Percentiles rank a stretch among this genome's conserved stretches.
These are phyloP conservation scores for Dovyalis caffra DNA, from an alignment of 345 rosid species.

Conservation along the genomic window DNA sequence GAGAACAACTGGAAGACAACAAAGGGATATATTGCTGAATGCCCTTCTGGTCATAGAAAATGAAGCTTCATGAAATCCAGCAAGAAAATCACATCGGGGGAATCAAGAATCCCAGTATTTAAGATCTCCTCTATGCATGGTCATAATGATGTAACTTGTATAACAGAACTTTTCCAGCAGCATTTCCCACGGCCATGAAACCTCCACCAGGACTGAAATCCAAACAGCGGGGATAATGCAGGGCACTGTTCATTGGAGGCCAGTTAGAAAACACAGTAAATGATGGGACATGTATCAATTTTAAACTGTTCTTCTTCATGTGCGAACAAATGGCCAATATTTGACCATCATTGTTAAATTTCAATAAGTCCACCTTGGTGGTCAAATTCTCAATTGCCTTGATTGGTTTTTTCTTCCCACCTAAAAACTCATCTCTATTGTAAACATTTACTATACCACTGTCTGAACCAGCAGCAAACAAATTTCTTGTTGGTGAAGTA, in stretches of 20 bases:
- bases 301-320: slow-evolving; percentile 70
- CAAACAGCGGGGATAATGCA: slow-evolving; percentile 74
- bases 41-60: background rate
- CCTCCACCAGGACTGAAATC: slow-evolving; percentile 96
- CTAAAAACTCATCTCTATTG: slow-evolving; percentile 72
- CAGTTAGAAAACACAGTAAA: slow-evolving; percentile 75
- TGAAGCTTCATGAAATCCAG: background rate
- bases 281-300: slow-evolving; percentile 70
- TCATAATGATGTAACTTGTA: slow-evolving; percentile 84
- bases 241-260: slow-evolving; percentile 55
- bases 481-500: slow-evolving; percentile 51
- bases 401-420: slow-evolving; percentile 78
- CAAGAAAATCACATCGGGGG: background rate
- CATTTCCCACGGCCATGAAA: slow-evolving; percentile 87
- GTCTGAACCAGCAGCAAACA: slow-evolving; percentile 85
- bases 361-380: slow-evolving; percentile 70
- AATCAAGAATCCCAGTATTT: background rate
- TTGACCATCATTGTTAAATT: slow-evolving; percentile 78
- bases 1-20: background rate
- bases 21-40: background rate
- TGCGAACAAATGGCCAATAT: slow-evolving; percentile 78
- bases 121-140: slow-evolving; percentile 46
- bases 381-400: slow-evolving; percentile 79
- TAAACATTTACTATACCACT: slow-evolving; percentile 86
- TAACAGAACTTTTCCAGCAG: slow-evolving; percentile 74